Conservation (phyloP, 495 filamentous ascomycete genomes). For the Trichoderma virens region DNA sequence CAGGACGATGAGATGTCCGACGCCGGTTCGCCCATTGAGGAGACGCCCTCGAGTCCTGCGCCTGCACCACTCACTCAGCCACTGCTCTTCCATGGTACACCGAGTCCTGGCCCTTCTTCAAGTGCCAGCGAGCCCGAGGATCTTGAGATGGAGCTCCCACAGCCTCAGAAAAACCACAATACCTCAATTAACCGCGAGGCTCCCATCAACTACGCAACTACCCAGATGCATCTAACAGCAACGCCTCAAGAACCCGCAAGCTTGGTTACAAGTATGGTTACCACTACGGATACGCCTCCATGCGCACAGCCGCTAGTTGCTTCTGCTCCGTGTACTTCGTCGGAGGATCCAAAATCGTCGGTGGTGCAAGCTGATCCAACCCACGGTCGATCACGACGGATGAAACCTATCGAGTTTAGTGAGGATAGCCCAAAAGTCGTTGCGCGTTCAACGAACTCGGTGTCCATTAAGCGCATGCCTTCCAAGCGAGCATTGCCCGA, state of each 20-base stretch:
- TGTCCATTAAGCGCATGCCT: not conserved
- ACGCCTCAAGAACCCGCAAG: not conserved
- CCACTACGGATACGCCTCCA: not conserved
- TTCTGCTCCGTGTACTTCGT: not conserved
- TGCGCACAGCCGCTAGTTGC: not conserved
- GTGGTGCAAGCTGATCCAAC: not conserved
- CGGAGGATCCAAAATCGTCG: not conserved
- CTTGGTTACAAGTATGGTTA: not conserved
- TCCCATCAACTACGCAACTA: conserved; percentile 11
- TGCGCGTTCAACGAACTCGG: not conserved
- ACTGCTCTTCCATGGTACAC: not conserved
- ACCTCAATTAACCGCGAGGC: not conserved
- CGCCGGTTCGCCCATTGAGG: not conserved
- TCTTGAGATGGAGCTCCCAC: conserved; percentile 9
- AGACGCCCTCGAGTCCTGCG: not conserved
- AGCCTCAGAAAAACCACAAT: not conserved
- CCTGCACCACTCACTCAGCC: not conserved
- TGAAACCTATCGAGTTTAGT: conserved; percentile 5
- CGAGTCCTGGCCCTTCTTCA: not conserved
- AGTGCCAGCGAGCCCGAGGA: conserved; percentile 2
- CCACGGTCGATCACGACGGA: not conserved
- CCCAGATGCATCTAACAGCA: not conserved
- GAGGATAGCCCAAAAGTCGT: not conserved
- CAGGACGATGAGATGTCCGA: not conserved
- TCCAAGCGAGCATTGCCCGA: not conserved